phyloP scores from a whole-genome alignment of 1,284 basidiomycete species.

The Pseudozyma hubeiensis region DNA sequence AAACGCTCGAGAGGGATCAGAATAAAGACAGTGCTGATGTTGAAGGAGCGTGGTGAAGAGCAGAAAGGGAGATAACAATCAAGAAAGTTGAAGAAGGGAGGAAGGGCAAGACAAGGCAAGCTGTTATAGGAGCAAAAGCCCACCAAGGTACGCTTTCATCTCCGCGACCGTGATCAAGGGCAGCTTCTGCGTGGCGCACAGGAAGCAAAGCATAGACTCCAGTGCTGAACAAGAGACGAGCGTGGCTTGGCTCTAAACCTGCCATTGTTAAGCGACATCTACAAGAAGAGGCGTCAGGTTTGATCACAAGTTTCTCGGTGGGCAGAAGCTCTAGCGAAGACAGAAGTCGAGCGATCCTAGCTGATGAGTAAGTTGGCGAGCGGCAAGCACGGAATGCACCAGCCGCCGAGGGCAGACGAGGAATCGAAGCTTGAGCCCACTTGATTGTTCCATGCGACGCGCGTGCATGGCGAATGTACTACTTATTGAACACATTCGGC shows the following conservation, averaged over 20 bases:
- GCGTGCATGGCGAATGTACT: no score
- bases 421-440: no score
- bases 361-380: neutral
- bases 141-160: no score
- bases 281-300: neutral
- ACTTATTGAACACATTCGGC: no score
- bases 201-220: no score
- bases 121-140: no score
- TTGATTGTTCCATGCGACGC: no score
- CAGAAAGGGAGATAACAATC: neutral
- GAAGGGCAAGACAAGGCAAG: neutral
- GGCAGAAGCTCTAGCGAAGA: neutral
- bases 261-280: slow-evolving; percentile 8
- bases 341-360: no score
- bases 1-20: neutral
- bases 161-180: no score
- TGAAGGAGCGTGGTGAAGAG: slow-evolving; percentile 8
- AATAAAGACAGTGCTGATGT: slow-evolving; percentile 5
- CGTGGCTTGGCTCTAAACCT: neutral
- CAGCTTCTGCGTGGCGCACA: no score
- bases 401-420: no score
- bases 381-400: slow-evolving; percentile 9
- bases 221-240: no score
- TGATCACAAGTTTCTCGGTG: neutral
- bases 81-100: neutral